Evolutionary conservation across 1,139 yeast genomes (phyloP).

Genomic region (Hanseniaspora uvarum): DNA sequence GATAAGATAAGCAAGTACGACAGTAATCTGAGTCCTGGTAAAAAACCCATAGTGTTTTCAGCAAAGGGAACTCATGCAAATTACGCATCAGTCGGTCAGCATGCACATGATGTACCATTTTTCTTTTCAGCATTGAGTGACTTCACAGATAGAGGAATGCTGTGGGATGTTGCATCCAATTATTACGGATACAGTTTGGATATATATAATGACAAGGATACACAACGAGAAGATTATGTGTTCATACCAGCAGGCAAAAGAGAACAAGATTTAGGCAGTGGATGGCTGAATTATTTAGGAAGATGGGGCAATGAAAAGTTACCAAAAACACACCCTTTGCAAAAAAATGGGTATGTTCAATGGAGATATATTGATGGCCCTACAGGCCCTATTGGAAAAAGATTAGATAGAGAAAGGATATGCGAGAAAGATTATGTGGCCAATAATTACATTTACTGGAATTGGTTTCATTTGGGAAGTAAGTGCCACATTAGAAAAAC

Average conservation of each 20-base stretch:
- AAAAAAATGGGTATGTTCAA: slow-evolving; percentile 81
- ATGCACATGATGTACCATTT: slow-evolving; percentile 81
- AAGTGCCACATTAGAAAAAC: slow-evolving; percentile 70
- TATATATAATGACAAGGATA: slow-evolving; percentile 36
- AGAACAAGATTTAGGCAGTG: slow-evolving; percentile 49
- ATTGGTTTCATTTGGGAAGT: slow-evolving; percentile 39
- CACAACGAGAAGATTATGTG: slow-evolving; percentile 31
- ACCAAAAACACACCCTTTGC: slow-evolving; percentile 29
- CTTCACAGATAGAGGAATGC: slow-evolving; percentile 86
- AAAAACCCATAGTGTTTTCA: slow-evolving; percentile 67
- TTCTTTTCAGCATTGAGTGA: slow-evolving; percentile 73
- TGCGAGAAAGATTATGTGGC: slow-evolving; percentile 53
- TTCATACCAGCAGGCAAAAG: slow-evolving; percentile 30
- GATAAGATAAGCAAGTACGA: slow-evolving; percentile 54
- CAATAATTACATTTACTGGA: slow-evolving; percentile 72
- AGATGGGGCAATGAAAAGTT: slow-evolving; percentile 85
- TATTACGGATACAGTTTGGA: slow-evolving; percentile 72
- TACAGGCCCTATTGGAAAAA: slow-evolving; percentile 73
- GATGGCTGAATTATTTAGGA: slow-evolving; percentile 74
- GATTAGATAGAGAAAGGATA: slow-evolving; percentile 53
- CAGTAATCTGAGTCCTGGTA: slow-evolving; percentile 10
- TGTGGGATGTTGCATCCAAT: slow-evolving; percentile 86
- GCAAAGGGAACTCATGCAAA: slow-evolving; percentile 97
- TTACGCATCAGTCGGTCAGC: slow-evolving; percentile 92
- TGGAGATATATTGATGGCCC: slow-evolving; percentile 90